phyloP scores from a whole-genome alignment of 805 yeast species.

The Kazachstania viticola region DNA sequence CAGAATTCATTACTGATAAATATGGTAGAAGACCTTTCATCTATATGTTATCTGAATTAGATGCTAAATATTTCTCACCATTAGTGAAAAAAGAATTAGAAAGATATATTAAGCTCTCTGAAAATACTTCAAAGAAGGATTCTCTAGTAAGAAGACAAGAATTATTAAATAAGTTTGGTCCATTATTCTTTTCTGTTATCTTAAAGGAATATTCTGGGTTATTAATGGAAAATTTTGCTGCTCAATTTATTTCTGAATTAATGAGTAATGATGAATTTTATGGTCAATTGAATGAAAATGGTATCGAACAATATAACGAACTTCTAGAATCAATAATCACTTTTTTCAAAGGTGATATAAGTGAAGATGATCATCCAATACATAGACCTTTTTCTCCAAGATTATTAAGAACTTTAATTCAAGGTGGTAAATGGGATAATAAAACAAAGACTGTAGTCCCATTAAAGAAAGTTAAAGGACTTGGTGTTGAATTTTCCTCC shows the following conservation, averaged over 20 bases:
- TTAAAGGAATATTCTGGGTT: constrained; percentile 39
- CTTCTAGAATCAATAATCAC: constrained; percentile 47
- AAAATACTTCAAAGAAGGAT: constrained; percentile 75
- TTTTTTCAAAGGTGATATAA: constrained; percentile 54
- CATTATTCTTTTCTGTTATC: constrained; percentile 48
- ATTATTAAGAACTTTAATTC: constrained; percentile 63
- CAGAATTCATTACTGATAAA: constrained; percentile 52
- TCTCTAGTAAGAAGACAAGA: constrained; percentile 65
- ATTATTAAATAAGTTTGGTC: constrained; percentile 51
- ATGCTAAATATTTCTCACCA: constrained; percentile 76
- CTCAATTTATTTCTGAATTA: constrained; percentile 74
- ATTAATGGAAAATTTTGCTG: constrained; percentile 61
- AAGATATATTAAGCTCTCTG: constrained; percentile 48
- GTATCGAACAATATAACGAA: constrained; percentile 28
- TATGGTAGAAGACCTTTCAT: constrained; percentile 82
- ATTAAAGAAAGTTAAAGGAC: constrained; percentile 33
- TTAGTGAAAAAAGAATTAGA: constrained; percentile 46
- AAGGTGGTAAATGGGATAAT: constrained; percentile 75
- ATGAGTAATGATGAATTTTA: constrained; percentile 43
- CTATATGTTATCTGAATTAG: constrained; percentile 66
- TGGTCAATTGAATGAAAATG: constrained; percentile 29
- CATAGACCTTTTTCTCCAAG: constrained; percentile 66
- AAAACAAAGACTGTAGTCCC: constrained; percentile 42
- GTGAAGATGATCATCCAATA: constrained; percentile 55
- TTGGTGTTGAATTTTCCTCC: constrained; percentile 50